Percentiles rank a stretch among this genome's conserved stretches.
Conservation (phyloP, 1,139 yeast genomes). For the Yamadazyma atmosphaerica region DNA sequence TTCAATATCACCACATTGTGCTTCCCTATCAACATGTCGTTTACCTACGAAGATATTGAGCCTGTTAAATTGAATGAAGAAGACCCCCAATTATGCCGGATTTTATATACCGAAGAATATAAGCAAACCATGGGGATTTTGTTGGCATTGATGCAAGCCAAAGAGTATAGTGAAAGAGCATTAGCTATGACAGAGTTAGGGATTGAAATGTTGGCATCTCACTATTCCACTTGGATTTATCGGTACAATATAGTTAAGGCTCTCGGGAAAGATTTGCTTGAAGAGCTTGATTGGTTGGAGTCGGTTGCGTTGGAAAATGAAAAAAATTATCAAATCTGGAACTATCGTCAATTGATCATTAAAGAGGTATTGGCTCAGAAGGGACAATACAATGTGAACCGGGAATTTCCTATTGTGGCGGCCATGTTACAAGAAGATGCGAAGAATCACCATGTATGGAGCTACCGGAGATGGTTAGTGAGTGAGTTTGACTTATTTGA, state of each 20-base stretch:
- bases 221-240: constrained; percentile 88
- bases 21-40: constrained; percentile 8
- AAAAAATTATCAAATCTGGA: constrained; percentile 96
- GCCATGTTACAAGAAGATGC: constrained; percentile 74
- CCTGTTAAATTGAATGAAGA: constrained; percentile 46
- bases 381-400: constrained; percentile 39
- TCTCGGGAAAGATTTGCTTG: constrained; percentile 36
- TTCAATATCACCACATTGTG: not conserved
- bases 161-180: constrained; percentile 74
- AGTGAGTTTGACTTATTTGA: constrained; percentile 48
- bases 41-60: constrained; percentile 37
- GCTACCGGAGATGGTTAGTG: constrained; percentile 82
- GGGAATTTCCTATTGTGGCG: constrained; percentile 64
- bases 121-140: constrained; percentile 58
- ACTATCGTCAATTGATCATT: constrained; percentile 70
- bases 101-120: constrained; percentile 76
- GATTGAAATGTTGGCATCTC: constrained; percentile 77
- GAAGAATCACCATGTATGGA: constrained; percentile 96
- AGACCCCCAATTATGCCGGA: constrained; percentile 64
- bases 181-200: constrained; percentile 62
- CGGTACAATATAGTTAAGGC: constrained; percentile 56
- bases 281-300: constrained; percentile 78
- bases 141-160: constrained; percentile 56
- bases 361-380: constrained; percentile 29
- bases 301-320: constrained; percentile 71